Percentiles rank a stretch among this genome's conserved stretches.
Evolutionary conservation across 2,329 filamentous ascomycete genomes (phyloP).

Genomic region (Fusarium avenaceum): DNA sequence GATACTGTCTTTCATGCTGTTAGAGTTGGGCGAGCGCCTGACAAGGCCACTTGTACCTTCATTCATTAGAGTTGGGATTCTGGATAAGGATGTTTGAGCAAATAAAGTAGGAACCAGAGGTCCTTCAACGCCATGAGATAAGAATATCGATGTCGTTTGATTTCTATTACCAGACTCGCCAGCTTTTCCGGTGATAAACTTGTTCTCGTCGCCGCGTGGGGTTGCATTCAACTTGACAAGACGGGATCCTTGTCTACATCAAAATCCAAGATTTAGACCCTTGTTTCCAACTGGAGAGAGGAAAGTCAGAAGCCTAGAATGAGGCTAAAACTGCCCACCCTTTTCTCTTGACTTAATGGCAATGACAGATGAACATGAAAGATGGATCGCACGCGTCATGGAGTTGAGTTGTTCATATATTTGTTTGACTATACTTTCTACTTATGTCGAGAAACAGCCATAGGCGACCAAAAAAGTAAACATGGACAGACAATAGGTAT

Average conservation of each 20-base stretch:
- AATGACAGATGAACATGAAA: neutral
- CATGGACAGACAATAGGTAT: too few species aligned
- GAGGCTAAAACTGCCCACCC: neutral
- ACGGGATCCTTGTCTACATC: conserved; percentile 2
- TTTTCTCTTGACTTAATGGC: neutral
- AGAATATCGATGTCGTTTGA: conserved; percentile 9
- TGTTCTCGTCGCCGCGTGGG: neutral
- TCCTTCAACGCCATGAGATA: neutral
- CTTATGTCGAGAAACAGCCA: too few species aligned
- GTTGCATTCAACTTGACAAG: conserved; percentile 3
- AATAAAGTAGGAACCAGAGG: neutral
- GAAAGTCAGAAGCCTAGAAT: neutral
- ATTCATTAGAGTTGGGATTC: conserved; percentile 21
- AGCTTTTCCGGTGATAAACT: neutral
- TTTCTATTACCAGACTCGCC: neutral
- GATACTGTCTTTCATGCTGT: conserved; percentile 29
- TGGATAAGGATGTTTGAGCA: conserved; percentile 23
- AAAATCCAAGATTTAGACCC: neutral
- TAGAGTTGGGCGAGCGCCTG: conserved; percentile 37
- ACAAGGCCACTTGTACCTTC: conserved; percentile 30
- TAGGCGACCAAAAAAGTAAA: too few species aligned
- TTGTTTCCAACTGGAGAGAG: neutral
- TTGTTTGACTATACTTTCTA: too few species aligned
- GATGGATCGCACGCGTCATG: too few species aligned
- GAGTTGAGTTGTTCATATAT: too few species aligned